A percentile compares a stretch with the other conserved stretches of the same genome.
Evolutionary conservation across 306 rosid genomes (phyloP).

Genomic region (Macrotyloma uniflorum): DNA sequence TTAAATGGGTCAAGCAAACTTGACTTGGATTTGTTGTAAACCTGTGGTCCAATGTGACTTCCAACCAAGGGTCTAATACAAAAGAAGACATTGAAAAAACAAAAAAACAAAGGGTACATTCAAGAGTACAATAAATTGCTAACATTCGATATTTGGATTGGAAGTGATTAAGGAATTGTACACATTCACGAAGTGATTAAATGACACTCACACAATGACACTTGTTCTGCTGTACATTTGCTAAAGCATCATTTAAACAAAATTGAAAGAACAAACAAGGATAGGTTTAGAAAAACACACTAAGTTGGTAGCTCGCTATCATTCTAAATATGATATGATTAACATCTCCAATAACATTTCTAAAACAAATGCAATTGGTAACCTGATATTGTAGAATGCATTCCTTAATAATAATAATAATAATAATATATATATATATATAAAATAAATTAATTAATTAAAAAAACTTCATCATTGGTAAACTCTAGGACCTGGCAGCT

Average conservation of each 20-base stretch:
- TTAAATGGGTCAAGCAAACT: background rate
- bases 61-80: background rate
- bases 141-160: background rate
- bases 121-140: background rate
- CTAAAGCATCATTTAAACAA: constrained; percentile 16
- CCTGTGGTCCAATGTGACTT: background rate
- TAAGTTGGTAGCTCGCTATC: background rate
- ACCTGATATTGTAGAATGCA: constrained; percentile 17
- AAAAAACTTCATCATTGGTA: background rate
- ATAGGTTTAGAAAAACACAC: background rate
- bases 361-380: background rate
- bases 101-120: background rate
- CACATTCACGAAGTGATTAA: background rate
- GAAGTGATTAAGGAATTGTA: background rate
- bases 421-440: too few species aligned
- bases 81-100: background rate
- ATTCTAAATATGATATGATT: constrained; percentile 12
- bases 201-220: background rate
- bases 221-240: background rate
- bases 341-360: background rate
- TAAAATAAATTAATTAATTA: background rate
- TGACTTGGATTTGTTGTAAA: background rate
- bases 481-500: constrained; percentile 3
- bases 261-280: constrained; percentile 19
- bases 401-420: constrained; percentile 12